A percentile compares a stretch with the other conserved stretches of the same genome.
These are phyloP conservation scores for Blastobotrys serpentis DNA, from an alignment of 1,139 yeast species.

Conservation along the genomic window DNA sequence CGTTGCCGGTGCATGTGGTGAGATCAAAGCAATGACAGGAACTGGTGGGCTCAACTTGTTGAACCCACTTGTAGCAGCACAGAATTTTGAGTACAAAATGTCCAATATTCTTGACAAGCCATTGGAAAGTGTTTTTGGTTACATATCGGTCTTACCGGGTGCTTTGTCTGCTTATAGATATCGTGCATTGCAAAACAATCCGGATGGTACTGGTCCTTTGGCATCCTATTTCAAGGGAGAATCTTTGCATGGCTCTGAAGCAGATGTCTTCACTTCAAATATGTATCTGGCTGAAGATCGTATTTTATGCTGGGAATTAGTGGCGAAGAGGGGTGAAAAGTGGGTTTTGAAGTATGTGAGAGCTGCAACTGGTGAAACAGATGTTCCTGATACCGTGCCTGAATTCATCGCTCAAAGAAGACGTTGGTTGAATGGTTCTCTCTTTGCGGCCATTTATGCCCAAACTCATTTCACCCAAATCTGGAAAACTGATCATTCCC, in stretches of 20 bases:
- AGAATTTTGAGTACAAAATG: constrained; percentile 94
- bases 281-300: constrained; percentile 98
- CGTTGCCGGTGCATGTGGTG: constrained; percentile 98
- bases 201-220: constrained; percentile 90
- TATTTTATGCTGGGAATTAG: constrained; percentile 94
- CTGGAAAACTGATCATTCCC: constrained; percentile 85
- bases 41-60: constrained; percentile 73
- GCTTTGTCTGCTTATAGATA: constrained; percentile 94
- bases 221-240: constrained; percentile 90
- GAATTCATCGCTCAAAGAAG: constrained; percentile 94
- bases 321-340: constrained; percentile 78
- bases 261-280: constrained; percentile 89
- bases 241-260: constrained; percentile 50
- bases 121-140: constrained; percentile 88
- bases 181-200: constrained; percentile 78
- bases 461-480: constrained; percentile 74
- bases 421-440: constrained; percentile 97
- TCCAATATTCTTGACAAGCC: constrained; percentile 95
- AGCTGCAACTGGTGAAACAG: constrained; percentile 94
- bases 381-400: constrained; percentile 88
- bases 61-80: constrained; percentile 94
- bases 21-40: constrained; percentile 91
- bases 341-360: constrained; percentile 94
- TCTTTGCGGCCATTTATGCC: constrained; percentile 91
- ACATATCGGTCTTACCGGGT: constrained; percentile 92